A percentile compares a stretch with the other conserved stretches of the same genome.
Evolutionary conservation across 2,329 filamentous ascomycete species (phyloP).

Genomic region (Harringtonia lauricola): DNA sequence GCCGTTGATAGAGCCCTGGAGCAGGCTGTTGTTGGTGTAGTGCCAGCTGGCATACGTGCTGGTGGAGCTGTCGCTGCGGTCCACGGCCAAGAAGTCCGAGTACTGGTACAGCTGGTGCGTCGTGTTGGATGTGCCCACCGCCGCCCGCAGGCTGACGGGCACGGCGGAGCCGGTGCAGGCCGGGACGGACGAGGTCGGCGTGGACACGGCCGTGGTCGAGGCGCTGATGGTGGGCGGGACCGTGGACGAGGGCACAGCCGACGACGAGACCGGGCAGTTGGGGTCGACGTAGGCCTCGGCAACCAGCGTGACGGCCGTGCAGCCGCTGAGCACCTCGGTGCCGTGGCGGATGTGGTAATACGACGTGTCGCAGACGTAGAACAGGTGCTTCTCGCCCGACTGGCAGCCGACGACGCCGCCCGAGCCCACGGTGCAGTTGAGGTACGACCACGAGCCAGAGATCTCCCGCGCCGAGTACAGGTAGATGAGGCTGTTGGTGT

Average conservation of each 20-base stretch:
- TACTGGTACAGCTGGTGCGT: background rate
- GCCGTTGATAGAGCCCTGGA: background rate
- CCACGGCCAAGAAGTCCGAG: background rate
- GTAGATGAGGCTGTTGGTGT: slow-evolving; percentile 12
- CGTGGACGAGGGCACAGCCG: background rate
- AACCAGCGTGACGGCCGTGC: background rate
- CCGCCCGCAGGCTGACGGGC: background rate
- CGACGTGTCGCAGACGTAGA: slow-evolving; percentile 8
- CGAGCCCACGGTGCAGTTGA: background rate
- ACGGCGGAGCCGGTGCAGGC: background rate
- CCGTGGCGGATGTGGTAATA: background rate
- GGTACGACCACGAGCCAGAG: slow-evolving; percentile 7
- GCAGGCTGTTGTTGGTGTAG: background rate
- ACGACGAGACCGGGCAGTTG: background rate
- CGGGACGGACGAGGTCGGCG: background rate
- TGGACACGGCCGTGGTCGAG: background rate
- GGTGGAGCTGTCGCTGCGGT: background rate
- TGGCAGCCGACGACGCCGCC: slow-evolving; percentile 2
- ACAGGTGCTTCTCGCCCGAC: slow-evolving; percentile 2
- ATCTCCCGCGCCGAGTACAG: slow-evolving; percentile 5
- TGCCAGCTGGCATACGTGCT: background rate
- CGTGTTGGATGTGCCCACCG: background rate
- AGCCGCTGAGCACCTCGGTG: background rate
- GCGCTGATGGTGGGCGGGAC: background rate
- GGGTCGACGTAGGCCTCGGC: background rate